These are phyloP conservation scores for Oryza meyeriana DNA, from an alignment of 176 grass and related monocot genomes.

Conservation along the genomic window DNA sequence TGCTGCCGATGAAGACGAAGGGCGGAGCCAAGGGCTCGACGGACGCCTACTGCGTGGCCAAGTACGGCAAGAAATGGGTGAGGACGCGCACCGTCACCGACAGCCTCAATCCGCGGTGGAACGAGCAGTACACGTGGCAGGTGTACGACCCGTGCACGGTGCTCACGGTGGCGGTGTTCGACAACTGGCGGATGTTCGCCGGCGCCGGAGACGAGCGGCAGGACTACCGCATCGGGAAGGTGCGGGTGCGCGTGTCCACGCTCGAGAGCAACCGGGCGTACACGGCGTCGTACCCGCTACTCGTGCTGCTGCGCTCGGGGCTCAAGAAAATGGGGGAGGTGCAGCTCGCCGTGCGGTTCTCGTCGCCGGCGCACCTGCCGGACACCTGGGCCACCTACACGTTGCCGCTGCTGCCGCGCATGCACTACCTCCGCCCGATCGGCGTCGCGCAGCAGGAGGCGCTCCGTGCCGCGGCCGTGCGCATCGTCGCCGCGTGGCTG, in stretches of 20 bases:
- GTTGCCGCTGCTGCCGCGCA: slow-evolving; percentile 74
- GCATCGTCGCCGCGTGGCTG: slow-evolving; percentile 67
- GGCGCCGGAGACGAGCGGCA: slow-evolving; percentile 54
- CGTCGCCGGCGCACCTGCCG: slow-evolving; percentile 54
- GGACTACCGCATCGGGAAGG: slow-evolving; percentile 93
- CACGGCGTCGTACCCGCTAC: slow-evolving; percentile 73
- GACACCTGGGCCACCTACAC: slow-evolving; percentile 87
- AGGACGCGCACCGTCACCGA: slow-evolving; percentile 86
- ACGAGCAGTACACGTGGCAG: slow-evolving; percentile 99
- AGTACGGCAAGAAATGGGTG: slow-evolving; percentile 99
- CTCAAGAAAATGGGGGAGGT: slow-evolving; percentile 98
- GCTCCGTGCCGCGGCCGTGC: slow-evolving; percentile 71
- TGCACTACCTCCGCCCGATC: slow-evolving; percentile 93
- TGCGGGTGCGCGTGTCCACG: slow-evolving; percentile 83
- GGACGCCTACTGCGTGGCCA: slow-evolving; percentile 91
- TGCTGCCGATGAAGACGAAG: slow-evolving; percentile 91
- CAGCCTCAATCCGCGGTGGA: slow-evolving; percentile 86
- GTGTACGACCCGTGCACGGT: slow-evolving; percentile 98
- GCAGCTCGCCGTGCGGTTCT: slow-evolving; percentile 88
- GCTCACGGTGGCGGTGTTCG: slow-evolving; percentile 85
- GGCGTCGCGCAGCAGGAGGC: slow-evolving; percentile 87
- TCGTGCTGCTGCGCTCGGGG: slow-evolving; percentile 75
- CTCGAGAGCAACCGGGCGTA: slow-evolving; percentile 86
- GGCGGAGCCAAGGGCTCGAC: slow-evolving; percentile 80
- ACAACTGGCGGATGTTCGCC: slow-evolving; percentile 96